A percentile compares a stretch with the other conserved stretches of the same genome.
Evolutionary conservation across 495 filamentous ascomycete species (phyloP).

Genomic region (Cercophora newfieldiana): DNA sequence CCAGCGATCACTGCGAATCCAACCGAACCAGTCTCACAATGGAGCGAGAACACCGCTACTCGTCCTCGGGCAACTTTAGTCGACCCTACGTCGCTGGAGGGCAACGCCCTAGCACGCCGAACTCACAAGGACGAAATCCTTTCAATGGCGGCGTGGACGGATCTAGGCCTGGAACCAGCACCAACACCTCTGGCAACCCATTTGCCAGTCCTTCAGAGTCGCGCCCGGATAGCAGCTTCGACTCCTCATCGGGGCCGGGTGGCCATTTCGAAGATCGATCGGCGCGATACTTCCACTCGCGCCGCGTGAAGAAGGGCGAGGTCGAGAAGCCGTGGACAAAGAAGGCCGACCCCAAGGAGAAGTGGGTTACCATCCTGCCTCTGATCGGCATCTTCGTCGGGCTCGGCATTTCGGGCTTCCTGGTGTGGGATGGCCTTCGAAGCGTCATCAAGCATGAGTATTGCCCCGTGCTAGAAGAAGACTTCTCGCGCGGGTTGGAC

Average conservation of each 20-base stretch:
- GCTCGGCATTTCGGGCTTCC: constrained; percentile 61
- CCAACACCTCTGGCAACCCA: constrained; percentile 46
- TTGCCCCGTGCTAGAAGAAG: constrained; percentile 68
- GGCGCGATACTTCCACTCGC: constrained; percentile 71
- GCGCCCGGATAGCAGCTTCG: constrained; percentile 54
- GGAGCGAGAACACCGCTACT: not conserved
- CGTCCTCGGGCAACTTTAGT: not conserved
- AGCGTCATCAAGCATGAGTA: constrained; percentile 73
- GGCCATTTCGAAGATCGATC: constrained; percentile 31
- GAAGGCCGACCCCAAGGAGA: constrained; percentile 72
- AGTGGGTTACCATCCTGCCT: constrained; percentile 81
- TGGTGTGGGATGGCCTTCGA: constrained; percentile 69
- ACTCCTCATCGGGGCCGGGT: constrained; percentile 47
- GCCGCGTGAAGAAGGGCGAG: constrained; percentile 68
- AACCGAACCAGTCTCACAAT: not conserved
- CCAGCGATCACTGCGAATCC: no score
- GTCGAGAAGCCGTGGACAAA: constrained; percentile 69
- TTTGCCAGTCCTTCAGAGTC: constrained; percentile 60
- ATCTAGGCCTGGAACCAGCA: not conserved
- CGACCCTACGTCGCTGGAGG: not conserved
- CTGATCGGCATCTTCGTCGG: constrained; percentile 67
- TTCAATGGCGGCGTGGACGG: not conserved
- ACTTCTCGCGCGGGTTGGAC: constrained; percentile 64
- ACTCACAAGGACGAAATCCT: not conserved
- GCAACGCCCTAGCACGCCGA: not conserved